Percentiles rank a stretch among this genome's conserved stretches.
Conservation (phyloP, 495 filamentous ascomycete species). For the Podospora conica region DNA sequence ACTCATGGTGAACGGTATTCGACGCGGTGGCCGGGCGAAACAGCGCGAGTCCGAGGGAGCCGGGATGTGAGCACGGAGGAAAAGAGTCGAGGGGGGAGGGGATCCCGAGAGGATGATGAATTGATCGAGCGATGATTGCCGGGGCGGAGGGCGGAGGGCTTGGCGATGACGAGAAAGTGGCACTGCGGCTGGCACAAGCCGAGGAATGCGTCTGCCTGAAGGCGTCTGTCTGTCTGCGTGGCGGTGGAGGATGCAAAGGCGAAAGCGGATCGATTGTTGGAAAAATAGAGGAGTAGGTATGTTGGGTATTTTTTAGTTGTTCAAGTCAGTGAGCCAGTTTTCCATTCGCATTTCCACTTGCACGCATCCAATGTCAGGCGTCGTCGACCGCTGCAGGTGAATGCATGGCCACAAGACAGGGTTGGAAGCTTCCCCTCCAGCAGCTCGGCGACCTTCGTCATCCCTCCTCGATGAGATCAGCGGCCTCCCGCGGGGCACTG, state of each 20-base stretch:
- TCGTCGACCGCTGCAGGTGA: neutral
- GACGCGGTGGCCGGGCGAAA: neutral
- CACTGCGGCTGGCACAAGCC: neutral
- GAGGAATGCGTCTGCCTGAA: slow-evolving; percentile 12
- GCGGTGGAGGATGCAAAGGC: too few species aligned
- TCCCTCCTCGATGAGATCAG: neutral
- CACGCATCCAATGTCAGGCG: neutral
- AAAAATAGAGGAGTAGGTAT: neutral
- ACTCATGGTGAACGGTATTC: slow-evolving; percentile 61
- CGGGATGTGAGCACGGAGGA: neutral
- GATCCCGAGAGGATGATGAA: neutral
- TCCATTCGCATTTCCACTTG: too few species aligned
- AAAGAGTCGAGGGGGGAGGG: neutral
- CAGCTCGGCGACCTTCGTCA: neutral
- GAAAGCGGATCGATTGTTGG: too few species aligned
- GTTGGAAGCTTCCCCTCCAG: neutral
- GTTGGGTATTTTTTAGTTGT: neutral
- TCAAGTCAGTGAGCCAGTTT: too few species aligned
- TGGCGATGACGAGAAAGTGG: neutral
- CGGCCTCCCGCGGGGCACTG: neutral
- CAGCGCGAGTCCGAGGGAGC: neutral
- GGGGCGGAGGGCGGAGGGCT: neutral
- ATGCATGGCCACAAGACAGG: neutral
- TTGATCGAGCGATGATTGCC: neutral
- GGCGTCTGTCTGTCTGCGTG: too few species aligned